Percentiles rank a stretch among this genome's conserved stretches.
phyloP scores from a whole-genome alignment of 1,139 yeast genomes.

The Magnusiomyces clavatus region DNA sequence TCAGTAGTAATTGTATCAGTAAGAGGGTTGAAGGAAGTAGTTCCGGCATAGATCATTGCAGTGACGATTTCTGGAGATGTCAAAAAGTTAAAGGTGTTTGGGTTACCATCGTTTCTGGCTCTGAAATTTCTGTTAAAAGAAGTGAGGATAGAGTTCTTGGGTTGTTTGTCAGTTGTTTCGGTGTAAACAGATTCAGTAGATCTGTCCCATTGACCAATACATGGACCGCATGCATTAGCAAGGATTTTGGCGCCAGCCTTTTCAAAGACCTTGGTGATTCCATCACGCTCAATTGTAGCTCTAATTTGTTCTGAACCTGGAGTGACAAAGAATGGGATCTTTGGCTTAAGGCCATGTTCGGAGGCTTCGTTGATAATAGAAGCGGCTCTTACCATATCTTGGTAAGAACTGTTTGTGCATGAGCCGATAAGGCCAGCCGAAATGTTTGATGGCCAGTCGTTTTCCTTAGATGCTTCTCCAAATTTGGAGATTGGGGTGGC shows the following conservation, averaged over 20 bases:
- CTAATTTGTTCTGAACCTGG: conserved; percentile 99
- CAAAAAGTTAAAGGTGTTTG: conserved; percentile 91
- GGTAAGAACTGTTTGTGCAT: conserved; percentile 95
- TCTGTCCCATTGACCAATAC: conserved; percentile 99
- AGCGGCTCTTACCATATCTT: conserved; percentile 94
- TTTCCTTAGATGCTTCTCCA: conserved; percentile 52
- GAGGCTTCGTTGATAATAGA: conserved; percentile 82
- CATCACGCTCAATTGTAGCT: conserved; percentile 95
- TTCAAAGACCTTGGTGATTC: conserved; percentile 69
- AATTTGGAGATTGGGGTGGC: conserved; percentile 76
- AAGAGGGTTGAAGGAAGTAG: conserved; percentile 79
- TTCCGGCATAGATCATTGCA: conserved; percentile 91
- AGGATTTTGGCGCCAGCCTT: conserved; percentile 82
- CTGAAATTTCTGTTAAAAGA: conserved; percentile 95
- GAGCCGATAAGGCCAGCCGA: conserved; percentile 91
- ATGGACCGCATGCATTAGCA: conserved; percentile 98
- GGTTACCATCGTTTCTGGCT: conserved; percentile 96
- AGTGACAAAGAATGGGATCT: conserved; percentile 85
- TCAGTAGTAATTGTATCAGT: conserved; percentile 62
- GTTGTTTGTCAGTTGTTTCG: conserved; percentile 46
- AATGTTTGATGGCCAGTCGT: conserved; percentile 65
- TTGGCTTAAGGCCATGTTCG: conserved; percentile 79
- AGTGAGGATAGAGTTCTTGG: conserved; percentile 82
- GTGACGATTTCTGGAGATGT: conserved; percentile 97
- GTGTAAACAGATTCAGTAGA: conserved; percentile 21